Conservation (phyloP, 2,329 filamentous ascomycete genomes). For the Apiospora sp. region DNA sequence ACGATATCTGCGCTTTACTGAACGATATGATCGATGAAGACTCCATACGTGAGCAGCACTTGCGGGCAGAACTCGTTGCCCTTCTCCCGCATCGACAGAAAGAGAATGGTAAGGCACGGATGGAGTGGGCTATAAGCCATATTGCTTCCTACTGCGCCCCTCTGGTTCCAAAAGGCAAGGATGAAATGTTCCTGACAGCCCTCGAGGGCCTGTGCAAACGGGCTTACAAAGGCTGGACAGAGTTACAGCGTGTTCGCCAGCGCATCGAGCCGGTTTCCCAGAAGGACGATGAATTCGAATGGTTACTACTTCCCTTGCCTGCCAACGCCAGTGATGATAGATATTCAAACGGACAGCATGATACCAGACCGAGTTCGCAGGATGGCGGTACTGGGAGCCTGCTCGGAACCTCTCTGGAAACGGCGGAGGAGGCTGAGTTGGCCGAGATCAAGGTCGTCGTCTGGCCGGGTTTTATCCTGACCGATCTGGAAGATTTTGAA, state of each 20-base stretch:
- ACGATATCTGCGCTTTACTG: constrained; percentile 7
- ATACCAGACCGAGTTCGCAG: not conserved
- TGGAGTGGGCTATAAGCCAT: no score
- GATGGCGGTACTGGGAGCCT: not conserved
- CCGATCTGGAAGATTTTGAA: not conserved
- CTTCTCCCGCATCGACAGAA: no score
- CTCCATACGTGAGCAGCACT: constrained; percentile 11
- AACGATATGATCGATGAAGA: constrained; percentile 11
- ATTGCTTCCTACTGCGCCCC: not conserved
- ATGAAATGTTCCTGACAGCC: not conserved
- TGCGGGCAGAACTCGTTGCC: not conserved
- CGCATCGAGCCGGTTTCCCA: no score
- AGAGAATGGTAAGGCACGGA: no score
- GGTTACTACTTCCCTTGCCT: not conserved
- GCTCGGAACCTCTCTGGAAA: not conserved
- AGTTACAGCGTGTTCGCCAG: no score
- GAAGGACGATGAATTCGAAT: no score
- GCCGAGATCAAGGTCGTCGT: not conserved
- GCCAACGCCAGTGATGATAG: no score
- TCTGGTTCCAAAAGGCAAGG: not conserved
- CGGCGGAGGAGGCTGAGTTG: not conserved
- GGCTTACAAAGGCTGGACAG: not conserved
- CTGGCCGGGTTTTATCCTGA: not conserved
- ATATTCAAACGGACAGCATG: no score
- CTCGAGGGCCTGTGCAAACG: not conserved